Evolutionary conservation across 139 green algal species (phyloP).

Genomic region (Pseudopediastrum boryanum): DNA sequence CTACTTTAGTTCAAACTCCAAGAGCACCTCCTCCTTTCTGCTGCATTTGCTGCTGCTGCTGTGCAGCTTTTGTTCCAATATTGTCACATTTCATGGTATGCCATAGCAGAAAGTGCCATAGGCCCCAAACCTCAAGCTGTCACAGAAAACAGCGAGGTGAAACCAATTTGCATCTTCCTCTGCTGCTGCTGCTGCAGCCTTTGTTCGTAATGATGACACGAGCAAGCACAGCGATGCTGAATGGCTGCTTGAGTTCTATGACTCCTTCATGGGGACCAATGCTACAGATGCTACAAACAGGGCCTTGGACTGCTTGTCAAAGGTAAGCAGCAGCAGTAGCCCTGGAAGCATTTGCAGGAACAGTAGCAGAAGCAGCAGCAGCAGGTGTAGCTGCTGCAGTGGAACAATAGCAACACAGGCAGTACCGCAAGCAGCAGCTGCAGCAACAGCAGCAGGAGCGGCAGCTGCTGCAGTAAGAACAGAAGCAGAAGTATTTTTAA

Average conservation of each 20-base stretch:
- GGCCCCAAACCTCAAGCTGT: no score
- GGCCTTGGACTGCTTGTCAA: constrained; percentile 55
- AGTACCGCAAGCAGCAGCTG: no score
- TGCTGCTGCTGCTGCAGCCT: constrained; percentile 38
- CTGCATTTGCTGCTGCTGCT: constrained; percentile 3
- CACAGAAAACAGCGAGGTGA: no score
- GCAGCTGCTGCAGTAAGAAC: no score
- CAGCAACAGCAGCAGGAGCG: no score
- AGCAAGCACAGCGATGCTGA: constrained; percentile 62
- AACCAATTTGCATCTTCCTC: no score
- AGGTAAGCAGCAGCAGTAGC: no score
- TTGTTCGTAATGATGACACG: constrained; percentile 53
- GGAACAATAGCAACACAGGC: no score
- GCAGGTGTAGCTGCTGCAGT: not conserved
- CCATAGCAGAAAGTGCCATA: no score
- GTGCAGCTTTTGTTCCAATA: no score
- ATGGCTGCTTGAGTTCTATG: constrained; percentile 77
- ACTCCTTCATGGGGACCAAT: constrained; percentile 22
- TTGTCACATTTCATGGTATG: no score
- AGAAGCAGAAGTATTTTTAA: no score
- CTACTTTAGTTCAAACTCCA: not conserved
- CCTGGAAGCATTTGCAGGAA: not conserved
- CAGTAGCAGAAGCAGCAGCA: not conserved
- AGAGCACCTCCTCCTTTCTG: not conserved
- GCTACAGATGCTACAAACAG: constrained; percentile 33